Evolutionary conservation across 75 land plant genomes (phyloP).

Genomic region (Pinus albicaulis): DNA sequence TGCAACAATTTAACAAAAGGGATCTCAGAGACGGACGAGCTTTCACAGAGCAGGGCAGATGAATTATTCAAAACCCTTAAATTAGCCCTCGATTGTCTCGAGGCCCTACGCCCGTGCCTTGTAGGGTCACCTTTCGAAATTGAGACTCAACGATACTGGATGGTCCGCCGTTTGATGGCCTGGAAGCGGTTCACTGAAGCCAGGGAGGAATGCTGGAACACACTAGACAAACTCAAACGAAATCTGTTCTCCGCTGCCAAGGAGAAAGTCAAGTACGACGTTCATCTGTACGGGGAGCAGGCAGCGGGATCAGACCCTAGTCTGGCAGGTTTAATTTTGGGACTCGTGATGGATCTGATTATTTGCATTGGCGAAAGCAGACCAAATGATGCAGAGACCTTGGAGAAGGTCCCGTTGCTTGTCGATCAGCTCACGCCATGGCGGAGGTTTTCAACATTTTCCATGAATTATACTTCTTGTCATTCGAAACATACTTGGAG

Average conservation of each 20-base stretch:
- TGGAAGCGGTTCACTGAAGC: slow-evolving; percentile 27
- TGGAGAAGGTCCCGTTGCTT: slow-evolving; percentile 11
- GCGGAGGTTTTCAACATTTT: slow-evolving; percentile 11
- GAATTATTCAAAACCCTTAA: slow-evolving; percentile 20
- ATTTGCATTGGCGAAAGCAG: slow-evolving; percentile 29
- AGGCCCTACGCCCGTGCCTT: slow-evolving; percentile 23
- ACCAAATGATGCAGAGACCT: slow-evolving; percentile 1
- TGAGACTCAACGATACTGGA: slow-evolving; percentile 29
- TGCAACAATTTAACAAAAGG: slow-evolving; percentile 6
- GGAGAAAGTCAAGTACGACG: not conserved
- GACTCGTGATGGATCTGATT: slow-evolving; percentile 29
- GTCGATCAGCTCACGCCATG: slow-evolving; percentile 30
- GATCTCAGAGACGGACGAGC: not conserved
- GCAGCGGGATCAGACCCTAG: slow-evolving; percentile 16
- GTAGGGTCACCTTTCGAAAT: slow-evolving; percentile 31
- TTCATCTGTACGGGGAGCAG: slow-evolving; percentile 14
- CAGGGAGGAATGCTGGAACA: slow-evolving; percentile 16
- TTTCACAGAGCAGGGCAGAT: slow-evolving; percentile 19
- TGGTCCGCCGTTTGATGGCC: slow-evolving; percentile 29
- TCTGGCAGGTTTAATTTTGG: slow-evolving; percentile 21
- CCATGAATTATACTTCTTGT: too few species aligned
- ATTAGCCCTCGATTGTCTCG: slow-evolving; percentile 31
- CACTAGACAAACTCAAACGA: slow-evolving; percentile 8
- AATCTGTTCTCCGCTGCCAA: not conserved
- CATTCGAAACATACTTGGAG: not conserved